Evolutionary conservation across 225 moss, liverwort and hornwort species (phyloP).

Genomic region (Antitrichia curtipendula): DNA sequence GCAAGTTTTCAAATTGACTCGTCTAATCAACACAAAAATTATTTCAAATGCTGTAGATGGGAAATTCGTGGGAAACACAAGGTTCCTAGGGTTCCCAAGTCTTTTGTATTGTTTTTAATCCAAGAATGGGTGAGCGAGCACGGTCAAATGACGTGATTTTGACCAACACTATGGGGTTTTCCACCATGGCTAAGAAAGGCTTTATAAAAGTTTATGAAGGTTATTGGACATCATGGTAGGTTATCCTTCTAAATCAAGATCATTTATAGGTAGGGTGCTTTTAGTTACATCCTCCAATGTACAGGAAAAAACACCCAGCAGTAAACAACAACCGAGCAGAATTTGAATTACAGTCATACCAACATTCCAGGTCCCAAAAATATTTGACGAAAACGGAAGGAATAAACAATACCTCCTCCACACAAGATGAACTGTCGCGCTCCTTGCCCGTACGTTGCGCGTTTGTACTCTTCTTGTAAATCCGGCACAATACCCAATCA

Average conservation of each 20-base stretch:
- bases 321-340: not conserved
- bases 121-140: too few species aligned
- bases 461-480: constrained; percentile 93
- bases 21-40: too few species aligned
- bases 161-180: too few species aligned
- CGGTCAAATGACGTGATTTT: too few species aligned
- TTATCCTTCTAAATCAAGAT: not conserved
- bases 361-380: not conserved
- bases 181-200: not conserved
- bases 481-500: constrained; percentile 95
- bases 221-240: not conserved
- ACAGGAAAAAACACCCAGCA: not conserved
- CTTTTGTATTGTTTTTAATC: too few species aligned
- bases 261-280: not conserved
- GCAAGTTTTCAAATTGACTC: too few species aligned
- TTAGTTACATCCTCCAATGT: not conserved
- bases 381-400: not conserved
- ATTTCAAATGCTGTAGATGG: too few species aligned
- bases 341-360: not conserved
- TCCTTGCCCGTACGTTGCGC: constrained; percentile 86
- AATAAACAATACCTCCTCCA: constrained; percentile 48
- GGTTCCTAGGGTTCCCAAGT: too few species aligned
- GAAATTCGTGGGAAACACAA: too few species aligned
- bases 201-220: not conserved
- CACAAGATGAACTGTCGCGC: constrained; percentile 76